Evolutionary conservation across 352 stramenopile species (phyloP).

Genomic region (Globisporangium echinulatum): DNA sequence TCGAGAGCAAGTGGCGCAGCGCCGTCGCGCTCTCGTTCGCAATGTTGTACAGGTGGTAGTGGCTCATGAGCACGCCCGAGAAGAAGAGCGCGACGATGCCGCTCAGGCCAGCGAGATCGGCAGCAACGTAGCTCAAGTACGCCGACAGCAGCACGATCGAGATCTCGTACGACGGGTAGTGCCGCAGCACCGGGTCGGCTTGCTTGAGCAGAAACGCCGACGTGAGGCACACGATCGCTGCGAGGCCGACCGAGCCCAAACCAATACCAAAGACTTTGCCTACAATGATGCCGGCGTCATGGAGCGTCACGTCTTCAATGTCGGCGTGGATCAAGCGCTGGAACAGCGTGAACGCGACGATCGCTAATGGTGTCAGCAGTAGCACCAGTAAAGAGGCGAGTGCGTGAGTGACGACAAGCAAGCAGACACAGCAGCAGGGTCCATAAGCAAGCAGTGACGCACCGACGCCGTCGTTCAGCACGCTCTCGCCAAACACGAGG

Average conservation of each 20-base stretch:
- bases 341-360: slow-evolving; percentile 80
- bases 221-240: slow-evolving; percentile 63
- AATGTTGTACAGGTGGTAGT: slow-evolving; percentile 86
- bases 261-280: slow-evolving; percentile 79
- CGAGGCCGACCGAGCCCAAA: slow-evolving; percentile 71
- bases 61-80: slow-evolving; percentile 85
- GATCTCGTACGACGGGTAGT: slow-evolving; percentile 85
- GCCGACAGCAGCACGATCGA: slow-evolving; percentile 79
- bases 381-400: not conserved
- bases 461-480: slow-evolving; percentile 93
- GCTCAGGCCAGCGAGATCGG: slow-evolving; percentile 69
- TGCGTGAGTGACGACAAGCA: not conserved
- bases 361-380: slow-evolving; percentile 27
- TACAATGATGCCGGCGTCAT: slow-evolving; percentile 71
- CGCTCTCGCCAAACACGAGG: slow-evolving; percentile 93
- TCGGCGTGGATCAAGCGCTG: slow-evolving; percentile 73
- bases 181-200: slow-evolving; percentile 55
- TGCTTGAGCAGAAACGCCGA: slow-evolving; percentile 81
- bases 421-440: slow-evolving; percentile 12
- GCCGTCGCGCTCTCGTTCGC: slow-evolving; percentile 68
- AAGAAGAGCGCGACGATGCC: slow-evolving; percentile 95
- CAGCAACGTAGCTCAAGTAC: slow-evolving; percentile 79
- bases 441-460: slow-evolving; percentile 18
- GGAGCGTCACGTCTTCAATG: slow-evolving; percentile 60
- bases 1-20: slow-evolving; percentile 74